Conservation (phyloP, 2,329 filamentous ascomycete genomes). For the Apiospora malaysiana region DNA sequence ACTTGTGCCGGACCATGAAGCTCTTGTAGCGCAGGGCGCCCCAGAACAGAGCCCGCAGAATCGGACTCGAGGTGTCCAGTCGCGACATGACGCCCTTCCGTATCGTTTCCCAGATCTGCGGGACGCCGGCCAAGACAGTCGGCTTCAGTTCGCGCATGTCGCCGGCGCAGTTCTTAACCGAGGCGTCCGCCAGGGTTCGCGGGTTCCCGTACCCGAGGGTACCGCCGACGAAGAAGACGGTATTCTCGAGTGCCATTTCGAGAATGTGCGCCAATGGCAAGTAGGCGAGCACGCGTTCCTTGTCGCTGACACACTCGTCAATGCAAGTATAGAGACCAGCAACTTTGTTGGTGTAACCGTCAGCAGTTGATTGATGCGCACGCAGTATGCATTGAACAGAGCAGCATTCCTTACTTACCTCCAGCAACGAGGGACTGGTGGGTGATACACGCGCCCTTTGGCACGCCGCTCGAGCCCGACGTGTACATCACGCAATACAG, state of each 20-base stretch:
- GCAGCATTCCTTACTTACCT: constrained; percentile 49
- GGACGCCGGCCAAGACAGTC: constrained; percentile 83
- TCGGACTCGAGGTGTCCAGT: constrained; percentile 69
- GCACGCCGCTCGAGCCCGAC: constrained; percentile 75
- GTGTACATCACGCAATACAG: constrained; percentile 78
- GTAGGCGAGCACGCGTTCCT: constrained; percentile 69
- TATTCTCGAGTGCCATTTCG: constrained; percentile 89
- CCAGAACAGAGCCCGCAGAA: constrained; percentile 79
- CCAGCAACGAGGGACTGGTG: constrained; percentile 78
- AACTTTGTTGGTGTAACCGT: constrained; percentile 67
- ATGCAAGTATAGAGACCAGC: constrained; percentile 1
- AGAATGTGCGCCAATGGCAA: constrained; percentile 88
- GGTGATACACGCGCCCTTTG: constrained; percentile 80
- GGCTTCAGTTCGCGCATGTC: constrained; percentile 87
- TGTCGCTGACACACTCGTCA: neutral
- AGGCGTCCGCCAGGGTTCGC: constrained; percentile 78
- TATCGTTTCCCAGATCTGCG: constrained; percentile 87
- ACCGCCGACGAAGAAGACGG: constrained; percentile 81
- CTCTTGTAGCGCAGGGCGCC: constrained; percentile 41
- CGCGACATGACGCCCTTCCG: constrained; percentile 87
- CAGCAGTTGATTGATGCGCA: neutral
- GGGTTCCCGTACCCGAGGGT: constrained; percentile 90
- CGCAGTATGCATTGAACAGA: constrained; percentile 55
- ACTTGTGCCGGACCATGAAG: constrained; percentile 58
- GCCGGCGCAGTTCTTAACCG: constrained; percentile 74